phyloP scores from a whole-genome alignment of 1,139 yeast genomes.

The Blastobotrys serpentis region DNA sequence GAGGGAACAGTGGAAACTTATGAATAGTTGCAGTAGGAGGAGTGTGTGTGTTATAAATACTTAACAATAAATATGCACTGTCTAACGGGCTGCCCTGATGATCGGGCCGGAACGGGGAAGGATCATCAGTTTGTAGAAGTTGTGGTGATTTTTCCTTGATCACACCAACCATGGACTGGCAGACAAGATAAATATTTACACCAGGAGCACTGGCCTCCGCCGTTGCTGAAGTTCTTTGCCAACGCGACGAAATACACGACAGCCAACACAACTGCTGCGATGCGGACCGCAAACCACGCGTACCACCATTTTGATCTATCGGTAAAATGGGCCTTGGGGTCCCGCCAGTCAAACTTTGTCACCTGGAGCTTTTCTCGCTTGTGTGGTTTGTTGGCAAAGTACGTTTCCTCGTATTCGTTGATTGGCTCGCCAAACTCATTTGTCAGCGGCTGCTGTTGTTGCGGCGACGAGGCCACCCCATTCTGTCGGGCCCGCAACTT shows the following conservation, averaged over 20 bases:
- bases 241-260: slow-evolving; percentile 54
- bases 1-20: too few relatives aligned
- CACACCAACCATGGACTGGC: slow-evolving; percentile 76
- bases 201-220: slow-evolving; percentile 59
- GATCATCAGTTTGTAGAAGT: slow-evolving; percentile 10
- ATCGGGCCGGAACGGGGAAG: not conserved
- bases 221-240: slow-evolving; percentile 49
- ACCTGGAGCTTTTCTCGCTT: slow-evolving; percentile 21
- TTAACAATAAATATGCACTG: not conserved
- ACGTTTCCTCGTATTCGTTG: slow-evolving; percentile 11
- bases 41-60: not conserved
- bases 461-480: slow-evolving; percentile 27
- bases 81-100: not conserved
- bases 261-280: slow-evolving; percentile 48
- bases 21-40: not conserved
- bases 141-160: slow-evolving; percentile 49
- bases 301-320: slow-evolving; percentile 47
- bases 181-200: slow-evolving; percentile 71
- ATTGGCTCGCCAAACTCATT: slow-evolving; percentile 11
- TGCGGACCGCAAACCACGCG: slow-evolving; percentile 53
- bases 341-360: slow-evolving; percentile 29
- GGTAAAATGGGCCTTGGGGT: slow-evolving; percentile 26
- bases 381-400: slow-evolving; percentile 13
- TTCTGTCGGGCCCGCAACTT: slow-evolving; percentile 35
- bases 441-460: slow-evolving; percentile 10